A percentile compares a stretch with the other conserved stretches of the same genome.
These are phyloP conservation scores for Cyberlindnera subsufficiens DNA, from an alignment of 805 yeast species.

Conservation along the genomic window DNA sequence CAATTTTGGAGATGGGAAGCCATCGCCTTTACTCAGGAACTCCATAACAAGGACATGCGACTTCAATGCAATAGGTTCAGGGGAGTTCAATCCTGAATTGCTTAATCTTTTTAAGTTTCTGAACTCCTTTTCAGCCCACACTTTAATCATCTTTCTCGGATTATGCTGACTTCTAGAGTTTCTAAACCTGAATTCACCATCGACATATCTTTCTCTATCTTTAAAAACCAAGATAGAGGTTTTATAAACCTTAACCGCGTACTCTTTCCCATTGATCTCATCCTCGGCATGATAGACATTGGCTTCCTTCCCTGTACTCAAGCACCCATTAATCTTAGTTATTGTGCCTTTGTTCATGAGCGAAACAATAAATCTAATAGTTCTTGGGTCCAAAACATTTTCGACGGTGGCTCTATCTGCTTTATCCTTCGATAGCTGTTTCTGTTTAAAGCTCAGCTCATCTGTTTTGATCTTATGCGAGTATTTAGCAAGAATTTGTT, in stretches of 20 bases:
- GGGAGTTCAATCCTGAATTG: conserved; percentile 81
- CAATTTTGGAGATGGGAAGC: conserved; percentile 87
- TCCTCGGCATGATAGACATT: conserved; percentile 82
- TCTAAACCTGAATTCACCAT: conserved; percentile 91
- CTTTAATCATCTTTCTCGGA: conserved; percentile 94
- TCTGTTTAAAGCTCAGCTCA: conserved; percentile 46
- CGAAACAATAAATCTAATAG: conserved; percentile 75
- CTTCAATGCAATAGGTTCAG: conserved; percentile 84
- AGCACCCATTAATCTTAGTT: conserved; percentile 85
- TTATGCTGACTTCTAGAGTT: conserved; percentile 81
- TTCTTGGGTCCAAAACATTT: conserved; percentile 93
- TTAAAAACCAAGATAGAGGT: conserved; percentile 96
- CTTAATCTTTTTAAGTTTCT: conserved; percentile 82
- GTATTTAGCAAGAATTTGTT: conserved; percentile 53
- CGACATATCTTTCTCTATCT: conserved; percentile 92
- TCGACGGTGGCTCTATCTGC: conserved; percentile 96
- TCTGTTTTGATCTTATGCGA: conserved; percentile 62
- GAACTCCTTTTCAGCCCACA: conserved; percentile 98
- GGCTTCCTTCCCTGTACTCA: conserved; percentile 98
- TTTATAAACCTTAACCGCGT: conserved; percentile 90
- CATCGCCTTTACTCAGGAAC: conserved; percentile 67
- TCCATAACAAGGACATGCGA: conserved; percentile 95
- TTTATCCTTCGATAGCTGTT: conserved; percentile 66
- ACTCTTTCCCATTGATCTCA: conserved; percentile 43
- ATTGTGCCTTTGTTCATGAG: conserved; percentile 80